A percentile compares a stretch with the other conserved stretches of the same genome.
phyloP scores from a whole-genome alignment of 345 rosid genomes.

The Murraya koenigii region DNA sequence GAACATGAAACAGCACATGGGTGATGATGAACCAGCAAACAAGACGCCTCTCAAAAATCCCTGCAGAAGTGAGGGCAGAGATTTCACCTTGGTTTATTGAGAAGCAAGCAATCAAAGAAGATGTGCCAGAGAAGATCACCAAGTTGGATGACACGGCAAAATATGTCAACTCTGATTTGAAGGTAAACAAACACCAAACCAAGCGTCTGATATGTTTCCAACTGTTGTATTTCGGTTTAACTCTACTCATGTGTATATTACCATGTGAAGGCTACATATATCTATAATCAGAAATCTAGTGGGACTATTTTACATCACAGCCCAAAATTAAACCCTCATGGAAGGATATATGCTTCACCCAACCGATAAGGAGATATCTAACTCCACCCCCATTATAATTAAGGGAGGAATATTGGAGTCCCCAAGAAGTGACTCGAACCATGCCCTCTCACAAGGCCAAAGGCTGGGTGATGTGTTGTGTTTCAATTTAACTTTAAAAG shows the following conservation, averaged over 20 bases:
- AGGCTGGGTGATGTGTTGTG: background rate
- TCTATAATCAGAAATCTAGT: too few species aligned
- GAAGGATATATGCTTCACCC: too few species aligned
- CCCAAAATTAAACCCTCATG: too few species aligned
- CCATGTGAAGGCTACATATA: too few species aligned
- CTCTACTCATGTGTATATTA: too few species aligned
- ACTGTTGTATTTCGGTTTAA: background rate
- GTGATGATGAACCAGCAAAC: slow-evolving; percentile 74
- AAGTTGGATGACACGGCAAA: slow-evolving; percentile 54
- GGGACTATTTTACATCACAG: too few species aligned
- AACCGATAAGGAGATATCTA: too few species aligned
- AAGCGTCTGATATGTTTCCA: background rate
- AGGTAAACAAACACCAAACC: slow-evolving; percentile 31
- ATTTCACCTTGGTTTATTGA: slow-evolving; percentile 64
- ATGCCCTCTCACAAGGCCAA: too few species aligned
- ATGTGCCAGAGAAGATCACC: slow-evolving; percentile 43
- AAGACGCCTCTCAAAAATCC: slow-evolving; percentile 66
- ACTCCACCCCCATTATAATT: too few species aligned
- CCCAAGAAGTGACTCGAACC: too few species aligned
- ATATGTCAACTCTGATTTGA: slow-evolving; percentile 45
- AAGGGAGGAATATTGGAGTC: too few species aligned
- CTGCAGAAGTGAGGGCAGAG: slow-evolving; percentile 60
- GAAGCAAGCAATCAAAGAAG: slow-evolving; percentile 60
- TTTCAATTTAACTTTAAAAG: background rate
- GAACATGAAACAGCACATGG: slow-evolving; percentile 50